Evolutionary conservation across 345 rosid species (phyloP).

Genomic region (Rhodamnia argentea): DNA sequence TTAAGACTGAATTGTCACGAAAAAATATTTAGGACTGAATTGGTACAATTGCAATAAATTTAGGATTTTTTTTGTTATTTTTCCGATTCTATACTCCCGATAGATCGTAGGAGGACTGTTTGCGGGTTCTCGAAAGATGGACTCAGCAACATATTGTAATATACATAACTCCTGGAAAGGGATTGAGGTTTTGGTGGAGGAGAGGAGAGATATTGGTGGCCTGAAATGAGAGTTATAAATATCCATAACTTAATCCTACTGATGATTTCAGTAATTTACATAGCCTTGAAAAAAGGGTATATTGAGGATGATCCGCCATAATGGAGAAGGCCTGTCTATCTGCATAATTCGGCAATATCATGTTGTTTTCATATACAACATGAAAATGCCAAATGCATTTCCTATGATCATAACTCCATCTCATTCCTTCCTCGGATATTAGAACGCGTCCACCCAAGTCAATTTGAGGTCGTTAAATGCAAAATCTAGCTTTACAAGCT

Average conservation of each 20-base stretch:
- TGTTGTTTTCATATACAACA: not conserved
- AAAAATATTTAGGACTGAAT: no score
- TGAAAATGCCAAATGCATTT: not conserved
- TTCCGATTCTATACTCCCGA: no score
- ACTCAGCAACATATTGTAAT: not conserved
- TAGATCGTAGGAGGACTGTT: not conserved
- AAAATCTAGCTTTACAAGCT: not conserved
- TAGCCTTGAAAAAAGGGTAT: not conserved
- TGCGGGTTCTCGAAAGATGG: not conserved
- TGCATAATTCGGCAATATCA: not conserved
- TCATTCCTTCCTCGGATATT: not conserved
- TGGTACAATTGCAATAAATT: no score
- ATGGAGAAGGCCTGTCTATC: not conserved
- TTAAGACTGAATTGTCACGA: no score
- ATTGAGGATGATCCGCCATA: not conserved
- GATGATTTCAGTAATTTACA: not conserved
- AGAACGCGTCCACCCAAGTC: not conserved
- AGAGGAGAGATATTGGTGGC: not conserved
- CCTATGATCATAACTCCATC: not conserved
- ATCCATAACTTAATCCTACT: not conserved
- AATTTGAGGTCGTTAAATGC: not conserved
- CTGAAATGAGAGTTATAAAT: not conserved
- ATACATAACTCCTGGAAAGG: not conserved
- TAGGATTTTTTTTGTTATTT: no score
- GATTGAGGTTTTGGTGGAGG: not conserved